phyloP scores from a whole-genome alignment of 202 grass and related monocot species.

The Dendrocalamus latiflorus region DNA sequence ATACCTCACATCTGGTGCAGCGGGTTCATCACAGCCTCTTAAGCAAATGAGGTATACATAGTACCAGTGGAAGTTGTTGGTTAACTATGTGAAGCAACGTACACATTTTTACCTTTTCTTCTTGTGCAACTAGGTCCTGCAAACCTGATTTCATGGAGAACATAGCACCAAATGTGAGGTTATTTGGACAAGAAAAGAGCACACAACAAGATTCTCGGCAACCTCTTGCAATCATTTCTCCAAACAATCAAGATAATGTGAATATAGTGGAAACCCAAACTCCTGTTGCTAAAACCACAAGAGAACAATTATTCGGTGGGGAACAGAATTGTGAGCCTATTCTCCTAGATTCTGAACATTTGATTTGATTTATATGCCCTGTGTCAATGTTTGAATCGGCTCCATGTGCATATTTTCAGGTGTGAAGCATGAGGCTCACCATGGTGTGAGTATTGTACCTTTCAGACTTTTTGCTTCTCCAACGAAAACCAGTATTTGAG shows the following conservation, averaged over 20 bases:
- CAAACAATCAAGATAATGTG: no score
- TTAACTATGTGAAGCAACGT: not conserved
- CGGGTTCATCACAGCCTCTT: slow-evolving; percentile 39
- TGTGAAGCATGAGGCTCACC: slow-evolving; percentile 34
- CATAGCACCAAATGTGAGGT: no score
- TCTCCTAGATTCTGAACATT: slow-evolving; percentile 2
- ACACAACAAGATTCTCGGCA: no score
- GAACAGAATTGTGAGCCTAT: slow-evolving; percentile 12
- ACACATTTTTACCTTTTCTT: not conserved
- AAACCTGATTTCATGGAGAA: no score
- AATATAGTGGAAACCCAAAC: slow-evolving; percentile 23
- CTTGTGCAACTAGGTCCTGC: no score
- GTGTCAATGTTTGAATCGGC: slow-evolving; percentile 8
- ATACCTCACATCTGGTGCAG: slow-evolving; percentile 26
- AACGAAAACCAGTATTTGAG: no score
- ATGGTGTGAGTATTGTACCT: no score
- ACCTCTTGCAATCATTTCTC: slow-evolving; percentile 43
- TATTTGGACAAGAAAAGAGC: no score
- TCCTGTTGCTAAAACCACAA: slow-evolving; percentile 2
- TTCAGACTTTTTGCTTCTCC: no score
- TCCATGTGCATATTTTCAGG: slow-evolving; percentile 41
- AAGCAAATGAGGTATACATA: slow-evolving; percentile 68
- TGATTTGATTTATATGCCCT: not conserved
- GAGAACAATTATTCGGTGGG: slow-evolving; percentile 3
- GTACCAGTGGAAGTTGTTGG: not conserved